These are phyloP conservation scores for Scutellaria barbata DNA, from an alignment of 257 asterid genomes.

Conservation along the genomic window DNA sequence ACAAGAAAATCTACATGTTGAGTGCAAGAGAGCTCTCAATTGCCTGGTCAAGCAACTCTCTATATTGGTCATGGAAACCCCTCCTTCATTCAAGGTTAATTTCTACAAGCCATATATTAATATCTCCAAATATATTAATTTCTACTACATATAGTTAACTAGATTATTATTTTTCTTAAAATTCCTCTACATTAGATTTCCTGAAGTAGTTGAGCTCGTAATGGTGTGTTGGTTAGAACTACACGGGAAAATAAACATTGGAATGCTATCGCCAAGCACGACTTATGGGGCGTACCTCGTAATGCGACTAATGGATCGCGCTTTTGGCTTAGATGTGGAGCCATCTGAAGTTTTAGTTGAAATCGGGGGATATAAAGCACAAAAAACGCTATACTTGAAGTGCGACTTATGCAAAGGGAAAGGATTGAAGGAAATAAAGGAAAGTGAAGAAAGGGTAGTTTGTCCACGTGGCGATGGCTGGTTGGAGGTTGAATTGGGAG, in stretches of 20 bases:
- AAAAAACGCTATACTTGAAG: conserved; percentile 36
- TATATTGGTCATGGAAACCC: conserved; percentile 80
- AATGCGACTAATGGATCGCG: conserved; percentile 55
- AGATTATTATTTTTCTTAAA: background rate
- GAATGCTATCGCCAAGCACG: conserved; percentile 59
- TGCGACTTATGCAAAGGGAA: conserved; percentile 1
- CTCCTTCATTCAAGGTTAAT: conserved; percentile 47
- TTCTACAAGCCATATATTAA: background rate
- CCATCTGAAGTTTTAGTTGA: conserved; percentile 58
- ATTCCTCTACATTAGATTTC: conserved; percentile 32
- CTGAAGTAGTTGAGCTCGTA: conserved; percentile 41
- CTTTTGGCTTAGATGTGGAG: conserved; percentile 55
- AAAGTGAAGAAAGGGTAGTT: conserved; percentile 29
- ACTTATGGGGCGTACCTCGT: conserved; percentile 65
- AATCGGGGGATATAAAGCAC: conserved; percentile 37
- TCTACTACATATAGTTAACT: background rate
- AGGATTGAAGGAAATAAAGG: background rate
- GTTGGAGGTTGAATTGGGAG: conserved; percentile 81
- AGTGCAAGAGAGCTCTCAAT: conserved; percentile 75
- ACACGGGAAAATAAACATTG: conserved; percentile 47
- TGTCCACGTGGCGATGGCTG: conserved; percentile 64
- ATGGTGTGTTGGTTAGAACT: conserved; percentile 65
- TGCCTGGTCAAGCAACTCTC: conserved; percentile 59
- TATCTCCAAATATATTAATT: background rate
- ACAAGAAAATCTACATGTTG: conserved; percentile 66